Percentiles rank a stretch among this genome's conserved stretches.
Conservation (phyloP, 768 basidiomycete genomes). For the Hebeloma cylindrosporum region DNA sequence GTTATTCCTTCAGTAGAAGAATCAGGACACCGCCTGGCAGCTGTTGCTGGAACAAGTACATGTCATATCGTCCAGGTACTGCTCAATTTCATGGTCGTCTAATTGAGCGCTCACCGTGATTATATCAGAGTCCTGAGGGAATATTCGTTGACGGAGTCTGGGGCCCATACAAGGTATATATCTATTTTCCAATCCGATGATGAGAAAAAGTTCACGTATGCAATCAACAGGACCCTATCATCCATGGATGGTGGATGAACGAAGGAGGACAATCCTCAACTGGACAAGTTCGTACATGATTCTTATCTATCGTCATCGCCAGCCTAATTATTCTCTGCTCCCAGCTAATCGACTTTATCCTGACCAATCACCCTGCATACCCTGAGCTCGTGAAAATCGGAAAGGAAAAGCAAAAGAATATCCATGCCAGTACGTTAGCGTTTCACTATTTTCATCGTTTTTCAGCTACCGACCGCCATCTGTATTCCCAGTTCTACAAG, state of each 20-base stretch:
- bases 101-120: not conserved
- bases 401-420: constrained; percentile 56
- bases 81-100: not conserved
- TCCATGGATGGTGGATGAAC: constrained; percentile 99
- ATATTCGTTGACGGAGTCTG: constrained; percentile 91
- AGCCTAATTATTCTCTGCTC: not conserved
- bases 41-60: constrained; percentile 94
- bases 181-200: constrained; percentile 1
- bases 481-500: constrained; percentile 58
- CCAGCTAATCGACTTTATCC: constrained; percentile 90
- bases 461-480: constrained; percentile 1
- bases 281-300: constrained; percentile 64
- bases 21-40: constrained; percentile 80
- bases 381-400: constrained; percentile 63
- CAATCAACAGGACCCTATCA: constrained; percentile 69
- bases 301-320: not conserved
- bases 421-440: constrained; percentile 49
- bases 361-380: constrained; percentile 90
- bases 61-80: constrained; percentile 89
- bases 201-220: not conserved
- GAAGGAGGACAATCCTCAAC: constrained; percentile 99
- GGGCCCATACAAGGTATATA: constrained; percentile 77
- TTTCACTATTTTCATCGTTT: not conserved
- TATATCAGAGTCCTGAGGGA: constrained; percentile 65
- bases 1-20: constrained; percentile 66